These are phyloP conservation scores for Kalaharituber pfeilii DNA, from an alignment of 2,329 filamentous ascomycete genomes.

Conservation along the genomic window DNA sequence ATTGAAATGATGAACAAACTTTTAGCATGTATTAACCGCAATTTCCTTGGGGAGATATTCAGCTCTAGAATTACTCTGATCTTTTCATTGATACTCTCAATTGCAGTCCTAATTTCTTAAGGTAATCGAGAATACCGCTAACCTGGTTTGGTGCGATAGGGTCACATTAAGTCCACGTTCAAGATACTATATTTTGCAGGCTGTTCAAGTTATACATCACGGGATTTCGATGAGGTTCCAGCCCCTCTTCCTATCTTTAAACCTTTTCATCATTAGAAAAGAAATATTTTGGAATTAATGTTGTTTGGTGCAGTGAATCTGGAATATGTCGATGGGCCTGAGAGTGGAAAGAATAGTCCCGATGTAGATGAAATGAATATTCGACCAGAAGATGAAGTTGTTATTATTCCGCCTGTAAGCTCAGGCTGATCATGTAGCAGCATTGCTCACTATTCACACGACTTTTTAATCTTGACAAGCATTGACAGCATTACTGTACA, in stretches of 20 bases:
- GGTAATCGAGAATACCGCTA: too few species aligned
- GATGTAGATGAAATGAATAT: constrained; percentile 35
- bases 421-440: constrained; percentile 45
- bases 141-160: too few species aligned
- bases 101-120: too few species aligned
- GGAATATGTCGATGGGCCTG: constrained; percentile 56
- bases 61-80: too few species aligned
- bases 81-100: too few species aligned
- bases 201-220: constrained; percentile 53
- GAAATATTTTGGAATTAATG: constrained; percentile 50
- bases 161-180: constrained; percentile 38
- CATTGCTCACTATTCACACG: too few species aligned
- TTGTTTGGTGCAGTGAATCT: constrained; percentile 67
- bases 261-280: constrained; percentile 52
- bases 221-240: constrained; percentile 44
- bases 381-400: constrained; percentile 61
- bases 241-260: constrained; percentile 46
- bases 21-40: too few species aligned
- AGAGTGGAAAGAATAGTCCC: constrained; percentile 27
- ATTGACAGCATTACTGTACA: too few species aligned
- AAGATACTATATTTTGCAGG: constrained; percentile 68
- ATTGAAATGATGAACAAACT: too few species aligned
- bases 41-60: too few species aligned
- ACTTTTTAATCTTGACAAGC: too few species aligned
- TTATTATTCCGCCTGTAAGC: constrained; percentile 75